Conservation (phyloP, 441 rosid species). For the Populus hybrid region DNA sequence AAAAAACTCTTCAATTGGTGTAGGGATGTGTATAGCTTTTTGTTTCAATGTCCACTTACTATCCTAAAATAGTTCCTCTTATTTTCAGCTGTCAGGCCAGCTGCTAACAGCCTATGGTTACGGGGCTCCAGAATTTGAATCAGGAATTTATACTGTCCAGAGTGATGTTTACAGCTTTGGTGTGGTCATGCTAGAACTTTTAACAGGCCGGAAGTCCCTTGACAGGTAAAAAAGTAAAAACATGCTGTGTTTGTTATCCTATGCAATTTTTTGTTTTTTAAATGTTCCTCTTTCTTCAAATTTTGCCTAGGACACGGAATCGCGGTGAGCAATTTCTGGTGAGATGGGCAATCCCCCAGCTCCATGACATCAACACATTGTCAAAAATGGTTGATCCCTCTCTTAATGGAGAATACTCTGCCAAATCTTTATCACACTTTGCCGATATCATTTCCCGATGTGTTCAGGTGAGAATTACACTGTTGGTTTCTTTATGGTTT, state of each 20-base stretch:
- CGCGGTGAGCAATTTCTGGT: constrained; percentile 91
- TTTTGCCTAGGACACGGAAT: constrained; percentile 45
- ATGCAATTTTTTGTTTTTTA: neutral
- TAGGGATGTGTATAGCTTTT: neutral
- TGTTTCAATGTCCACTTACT: constrained; percentile 3
- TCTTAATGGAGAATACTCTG: constrained; percentile 74
- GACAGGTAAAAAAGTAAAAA: constrained; percentile 53
- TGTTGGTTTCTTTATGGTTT: neutral
- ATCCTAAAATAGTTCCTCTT: constrained; percentile 6
- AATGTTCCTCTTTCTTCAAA: neutral
- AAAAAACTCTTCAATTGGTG: neutral
- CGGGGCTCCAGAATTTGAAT: constrained; percentile 96
- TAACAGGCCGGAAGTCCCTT: constrained; percentile 83
- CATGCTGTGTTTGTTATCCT: neutral
- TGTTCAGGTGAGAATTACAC: constrained; percentile 59
- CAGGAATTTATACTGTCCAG: constrained; percentile 72
- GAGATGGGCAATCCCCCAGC: constrained; percentile 97
- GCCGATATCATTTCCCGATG: constrained; percentile 91
- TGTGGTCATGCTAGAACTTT: constrained; percentile 93
- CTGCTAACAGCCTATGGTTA: constrained; percentile 71
- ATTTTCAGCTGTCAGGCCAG: constrained; percentile 86
- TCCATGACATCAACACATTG: constrained; percentile 90
- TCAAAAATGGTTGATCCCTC: constrained; percentile 96
- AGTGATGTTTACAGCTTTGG: constrained; percentile 98
- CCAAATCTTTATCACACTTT: constrained; percentile 86